These are phyloP conservation scores for Mallotus japonicus DNA, from an alignment of 441 rosid genomes.

Conservation along the genomic window DNA sequence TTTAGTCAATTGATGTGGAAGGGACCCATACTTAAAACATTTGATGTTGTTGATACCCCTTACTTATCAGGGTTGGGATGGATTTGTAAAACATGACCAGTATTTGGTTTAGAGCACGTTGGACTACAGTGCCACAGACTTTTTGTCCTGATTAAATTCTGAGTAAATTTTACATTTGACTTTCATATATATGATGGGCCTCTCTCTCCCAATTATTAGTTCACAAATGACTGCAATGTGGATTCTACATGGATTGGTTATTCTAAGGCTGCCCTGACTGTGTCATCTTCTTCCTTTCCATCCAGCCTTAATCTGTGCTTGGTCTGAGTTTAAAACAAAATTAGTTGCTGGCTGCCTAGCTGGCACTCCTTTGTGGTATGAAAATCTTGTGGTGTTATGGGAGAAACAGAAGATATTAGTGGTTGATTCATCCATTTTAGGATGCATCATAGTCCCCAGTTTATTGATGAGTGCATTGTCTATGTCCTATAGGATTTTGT, in stretches of 20 bases:
- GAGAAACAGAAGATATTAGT: neutral
- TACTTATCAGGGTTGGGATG: neutral
- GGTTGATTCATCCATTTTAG: neutral
- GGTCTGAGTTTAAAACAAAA: neutral
- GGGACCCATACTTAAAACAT: neutral
- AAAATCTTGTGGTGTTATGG: neutral
- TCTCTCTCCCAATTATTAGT: neutral
- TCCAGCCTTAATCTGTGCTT: neutral
- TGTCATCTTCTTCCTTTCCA: neutral
- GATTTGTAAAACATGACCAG: neutral
- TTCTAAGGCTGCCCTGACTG: neutral
- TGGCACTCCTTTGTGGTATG: neutral
- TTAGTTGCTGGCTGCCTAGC: neutral
- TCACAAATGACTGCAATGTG: too few species aligned
- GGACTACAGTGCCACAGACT: neutral
- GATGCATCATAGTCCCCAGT: neutral
- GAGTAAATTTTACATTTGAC: neutral
- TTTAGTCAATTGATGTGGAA: conserved; percentile 14
- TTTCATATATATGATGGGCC: neutral
- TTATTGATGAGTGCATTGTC: neutral
- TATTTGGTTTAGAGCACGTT: neutral
- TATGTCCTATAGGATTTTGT: neutral
- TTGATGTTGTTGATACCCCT: neutral
- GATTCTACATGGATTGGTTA: neutral
- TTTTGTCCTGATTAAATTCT: neutral